These are phyloP conservation scores for Aspergillus indologenus DNA, from an alignment of 495 filamentous ascomycete genomes.

Conservation along the genomic window DNA sequence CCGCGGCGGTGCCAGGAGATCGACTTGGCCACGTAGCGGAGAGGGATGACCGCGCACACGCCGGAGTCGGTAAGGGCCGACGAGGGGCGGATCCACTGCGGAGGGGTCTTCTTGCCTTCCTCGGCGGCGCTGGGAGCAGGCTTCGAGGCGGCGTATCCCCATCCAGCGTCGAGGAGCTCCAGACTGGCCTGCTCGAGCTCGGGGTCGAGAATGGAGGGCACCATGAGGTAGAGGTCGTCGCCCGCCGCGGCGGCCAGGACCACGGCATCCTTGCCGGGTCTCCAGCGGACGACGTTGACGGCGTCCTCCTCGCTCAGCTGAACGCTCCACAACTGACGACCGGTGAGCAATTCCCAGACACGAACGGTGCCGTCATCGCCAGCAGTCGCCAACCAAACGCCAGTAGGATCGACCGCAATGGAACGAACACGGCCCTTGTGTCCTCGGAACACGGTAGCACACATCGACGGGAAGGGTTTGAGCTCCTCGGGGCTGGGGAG, in stretches of 20 bases:
- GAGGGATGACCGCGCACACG: conserved; percentile 70
- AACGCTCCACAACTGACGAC: conserved; percentile 81
- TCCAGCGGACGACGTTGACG: conserved; percentile 85
- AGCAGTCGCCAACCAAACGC: conserved; percentile 79
- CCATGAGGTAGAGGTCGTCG: conserved; percentile 79
- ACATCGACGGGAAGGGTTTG: conserved; percentile 87
- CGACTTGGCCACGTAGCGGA: conserved; percentile 82
- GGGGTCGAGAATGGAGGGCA: conserved; percentile 69
- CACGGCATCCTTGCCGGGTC: conserved; percentile 74
- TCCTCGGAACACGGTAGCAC: conserved; percentile 77
- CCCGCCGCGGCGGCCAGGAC: conserved; percentile 80
- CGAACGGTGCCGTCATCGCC: conserved; percentile 92
- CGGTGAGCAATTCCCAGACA: conserved; percentile 85
- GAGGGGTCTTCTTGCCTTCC: conserved; percentile 67
- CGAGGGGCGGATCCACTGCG: conserved; percentile 79
- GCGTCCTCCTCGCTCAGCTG: conserved; percentile 77
- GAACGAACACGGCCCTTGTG: conserved; percentile 87
- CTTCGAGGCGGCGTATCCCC: conserved; percentile 78
- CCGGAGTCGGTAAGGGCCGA: conserved; percentile 70
- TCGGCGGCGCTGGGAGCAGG: conserved; percentile 56
- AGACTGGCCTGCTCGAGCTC: conserved; percentile 70
- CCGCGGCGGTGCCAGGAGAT: conserved; percentile 92
- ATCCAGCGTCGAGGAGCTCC: conserved; percentile 79
- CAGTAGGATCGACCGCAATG: conserved; percentile 72
- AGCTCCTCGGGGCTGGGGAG: conserved; percentile 91